Conservation (phyloP, 1,139 yeast species). For the Scheffersomyces illinoinensis region DNA sequence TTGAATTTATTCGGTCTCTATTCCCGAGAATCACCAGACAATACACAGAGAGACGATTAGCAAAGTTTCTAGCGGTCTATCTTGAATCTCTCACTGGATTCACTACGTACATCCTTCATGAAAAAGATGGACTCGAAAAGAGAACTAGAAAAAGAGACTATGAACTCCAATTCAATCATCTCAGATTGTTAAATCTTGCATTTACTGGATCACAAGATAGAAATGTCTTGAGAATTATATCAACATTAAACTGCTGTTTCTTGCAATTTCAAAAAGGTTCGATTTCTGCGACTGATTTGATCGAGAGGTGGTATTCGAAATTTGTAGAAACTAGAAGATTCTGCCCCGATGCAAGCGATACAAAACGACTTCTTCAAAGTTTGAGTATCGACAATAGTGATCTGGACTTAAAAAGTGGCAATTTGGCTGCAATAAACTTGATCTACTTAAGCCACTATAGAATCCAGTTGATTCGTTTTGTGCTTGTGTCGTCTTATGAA, state of each 20-base stretch:
- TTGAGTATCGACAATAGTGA: neutral
- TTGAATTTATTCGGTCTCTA: slow-evolving; percentile 8
- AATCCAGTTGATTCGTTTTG: slow-evolving; percentile 9
- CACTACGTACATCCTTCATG: neutral
- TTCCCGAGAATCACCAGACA: slow-evolving; percentile 6
- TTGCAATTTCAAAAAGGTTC: neutral
- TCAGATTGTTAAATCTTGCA: slow-evolving; percentile 6
- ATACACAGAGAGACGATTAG: neutral
- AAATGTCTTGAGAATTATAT: neutral
- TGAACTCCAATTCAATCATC: slow-evolving; percentile 7
- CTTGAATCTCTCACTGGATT: neutral
- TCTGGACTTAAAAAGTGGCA: neutral
- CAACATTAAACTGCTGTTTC: neutral
- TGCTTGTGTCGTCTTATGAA: slow-evolving; percentile 6
- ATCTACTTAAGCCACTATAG: slow-evolving; percentile 14
- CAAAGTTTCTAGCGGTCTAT: neutral
- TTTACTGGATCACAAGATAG: slow-evolving; percentile 1
- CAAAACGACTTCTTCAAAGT: neutral
- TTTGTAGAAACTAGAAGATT: neutral
- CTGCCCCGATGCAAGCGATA: neutral
- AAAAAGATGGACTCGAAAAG: neutral
- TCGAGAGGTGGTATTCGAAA: neutral
- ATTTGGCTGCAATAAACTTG: slow-evolving; percentile 2
- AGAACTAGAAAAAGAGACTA: neutral
- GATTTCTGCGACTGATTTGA: neutral